Base-by-base conservation (phyloP, 2,329 filamentous ascomycete species). In the Apiospora saccharicola region DNA sequence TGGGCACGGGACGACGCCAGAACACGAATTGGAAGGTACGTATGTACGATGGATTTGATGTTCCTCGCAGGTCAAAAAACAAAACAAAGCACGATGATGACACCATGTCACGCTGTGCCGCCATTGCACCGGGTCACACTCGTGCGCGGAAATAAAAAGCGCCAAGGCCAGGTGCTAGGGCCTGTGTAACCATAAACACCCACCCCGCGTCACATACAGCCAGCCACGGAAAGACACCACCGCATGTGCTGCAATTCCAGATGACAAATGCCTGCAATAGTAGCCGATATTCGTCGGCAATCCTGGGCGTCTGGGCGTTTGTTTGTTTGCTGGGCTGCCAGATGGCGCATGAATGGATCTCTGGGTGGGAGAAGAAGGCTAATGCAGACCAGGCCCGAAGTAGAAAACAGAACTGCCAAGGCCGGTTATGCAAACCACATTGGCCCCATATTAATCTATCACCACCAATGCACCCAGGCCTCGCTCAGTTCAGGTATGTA, bases 301-400 rank as follows among this genome's bases (percentile, higher is more conserved):
- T 5, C 26, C 26, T 5, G 30, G 19, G 24, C 24, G 13, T 14
- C 44, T 46, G 44, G 44, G 46, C 46, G 7, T 14, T 5, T 44
- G 14, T 26, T 53, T 49, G 47, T n/a, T 49, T 49, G 47, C 22
- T 49, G 47, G 47, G 47, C 47, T 24, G 22, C 47, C n/a, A 30
- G 24, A 57, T 34, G 19, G 19, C 51, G 53, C 30, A 61, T 61
- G 53, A 37, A 37, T n/a, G 53, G 30, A 22, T 64, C 34, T 64
- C 19, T 37, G 8, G 16, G 57, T n/a, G 34, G 57, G 30, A 61
- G 16, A 64, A n/a, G 57, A 64, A 64, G 8, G 57, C 57, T 24
- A 64, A 64, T 64, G 57, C 57, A 64, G 57, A 34, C 57, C n/a
- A 64, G 57, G 5, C 34, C 34, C 12, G 34, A 64, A 64, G 8